Evolutionary conservation across 1,284 basidiomycete genomes (phyloP), one percentile per base, ranked within the genome.

Genomic region (Apiotrichum siamense): DNA sequence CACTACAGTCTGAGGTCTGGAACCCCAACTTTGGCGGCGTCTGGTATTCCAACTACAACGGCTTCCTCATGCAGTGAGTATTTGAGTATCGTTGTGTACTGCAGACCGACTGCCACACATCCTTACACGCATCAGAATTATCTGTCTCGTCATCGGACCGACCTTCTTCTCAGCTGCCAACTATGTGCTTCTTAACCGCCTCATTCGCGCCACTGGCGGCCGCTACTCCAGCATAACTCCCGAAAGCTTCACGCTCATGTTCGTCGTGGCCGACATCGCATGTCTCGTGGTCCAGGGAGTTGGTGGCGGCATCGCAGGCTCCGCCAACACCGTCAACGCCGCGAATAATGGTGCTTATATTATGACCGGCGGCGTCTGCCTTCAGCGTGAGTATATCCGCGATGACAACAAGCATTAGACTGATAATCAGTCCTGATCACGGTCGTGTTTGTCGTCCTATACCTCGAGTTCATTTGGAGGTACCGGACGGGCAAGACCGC

Each of bases 241-340:
- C 5, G 54, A 57, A 15, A 59, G 52, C 21, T 65, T 68, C 55
- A 62, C 66, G 13, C 48, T 65, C 45, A 21, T 63, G 17, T 73
- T 74, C 48, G 52, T 69, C 40, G 43, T 49, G 18, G 66, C 60
- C 25, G 72, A 74, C 50, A 18, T 73, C 23, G 41, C 67, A 31
- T 67, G 64, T 17, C 57, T 75, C 23, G 52, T 67, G 40, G 50
- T 75, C 6, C 72, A 75, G 50, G 72, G 58, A 18, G 46, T 59
- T 11, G 73, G 73, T 18, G 73, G 70, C 18, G 72, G 62, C 3
- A 59, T 61, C n/a, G 65, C 67, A 0, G 57, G 56, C 7, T 55
- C 59, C 3, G 60, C 58, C 5, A 48, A 61, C 24, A 54, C 49
- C 9, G 37, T 39, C 15, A 54, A 48, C 39, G 54, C 32, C 45